Conservation (phyloP, 2,329 filamentous ascomycete species). For the Xylaria digitata region DNA sequence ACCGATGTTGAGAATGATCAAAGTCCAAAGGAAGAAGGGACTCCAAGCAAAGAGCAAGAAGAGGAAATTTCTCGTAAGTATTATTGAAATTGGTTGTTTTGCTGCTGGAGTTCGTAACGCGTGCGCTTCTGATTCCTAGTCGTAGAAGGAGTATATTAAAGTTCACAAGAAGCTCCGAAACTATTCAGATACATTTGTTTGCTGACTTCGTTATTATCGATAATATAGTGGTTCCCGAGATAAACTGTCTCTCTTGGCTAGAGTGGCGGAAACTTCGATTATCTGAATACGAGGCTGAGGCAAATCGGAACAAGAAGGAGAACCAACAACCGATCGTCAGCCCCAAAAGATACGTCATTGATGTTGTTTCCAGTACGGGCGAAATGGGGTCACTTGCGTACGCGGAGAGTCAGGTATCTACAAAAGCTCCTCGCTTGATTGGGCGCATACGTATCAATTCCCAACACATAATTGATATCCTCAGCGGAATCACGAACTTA, state of each 20-base stretch:
- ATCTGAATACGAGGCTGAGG: slow-evolving; percentile 25
- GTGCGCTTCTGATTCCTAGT: too few relatives aligned
- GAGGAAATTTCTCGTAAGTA: too few relatives aligned
- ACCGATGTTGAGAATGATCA: too few relatives aligned
- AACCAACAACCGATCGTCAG: slow-evolving; percentile 9
- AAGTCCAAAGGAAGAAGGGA: too few relatives aligned
- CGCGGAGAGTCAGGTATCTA: slow-evolving; percentile 10
- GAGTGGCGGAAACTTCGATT: slow-evolving; percentile 32
- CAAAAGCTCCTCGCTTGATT: slow-evolving; percentile 8
- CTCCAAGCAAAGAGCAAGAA: too few relatives aligned
- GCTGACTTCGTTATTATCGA: not conserved
- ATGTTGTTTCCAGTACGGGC: slow-evolving; percentile 8
- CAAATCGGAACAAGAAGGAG: slow-evolving; percentile 23
- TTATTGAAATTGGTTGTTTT: too few relatives aligned
- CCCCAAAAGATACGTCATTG: slow-evolving; percentile 3
- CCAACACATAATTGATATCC: slow-evolving; percentile 26
- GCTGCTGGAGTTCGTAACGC: too few relatives aligned
- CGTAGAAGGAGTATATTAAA: too few relatives aligned
- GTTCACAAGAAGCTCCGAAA: too few relatives aligned
- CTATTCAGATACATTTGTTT: not conserved
- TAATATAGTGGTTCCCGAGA: slow-evolving; percentile 14
- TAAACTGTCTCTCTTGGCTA: slow-evolving; percentile 32
- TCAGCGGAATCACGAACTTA: slow-evolving; percentile 21
- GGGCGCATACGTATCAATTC: slow-evolving; percentile 35
- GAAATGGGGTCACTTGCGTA: slow-evolving; percentile 6